Evolutionary conservation across 306 rosid genomes (phyloP), one percentile per base, ranked within the genome.

Genomic region (Cucumis cinereus): DNA sequence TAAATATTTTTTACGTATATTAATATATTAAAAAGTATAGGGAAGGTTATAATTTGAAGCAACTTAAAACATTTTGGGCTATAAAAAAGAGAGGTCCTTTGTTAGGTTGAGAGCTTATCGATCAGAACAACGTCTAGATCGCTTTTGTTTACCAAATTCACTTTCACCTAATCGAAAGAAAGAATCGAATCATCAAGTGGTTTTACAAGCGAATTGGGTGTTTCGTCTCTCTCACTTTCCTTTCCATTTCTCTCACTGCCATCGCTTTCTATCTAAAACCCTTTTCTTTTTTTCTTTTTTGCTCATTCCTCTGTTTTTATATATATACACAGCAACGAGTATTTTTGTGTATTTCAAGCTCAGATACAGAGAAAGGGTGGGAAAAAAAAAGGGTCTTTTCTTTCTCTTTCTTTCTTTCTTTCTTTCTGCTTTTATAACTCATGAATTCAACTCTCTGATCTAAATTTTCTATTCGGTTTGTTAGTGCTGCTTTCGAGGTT

Each of bases 181-280:
- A 79, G 89, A 88, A 92, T 87, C 88, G 89, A 85, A 87, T 92
- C 84, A 61, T 79, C 82, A 82, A 79, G 78, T 86, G 85, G 79
- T 66, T 66, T 66, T 66, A 76, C 84, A 82, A 82, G 62, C 79
- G 82, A 84, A 76, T 60, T 88, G 66, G 83, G 66, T 58, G 82
- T 84, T 86, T 83, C 86, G 75, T 70, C 75, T 70, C 58, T 70
- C 75, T 70, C 75, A 70, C 58, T 45, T 76, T 47, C 20, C 14
- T 40, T 20, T 30, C 19, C 28, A 8, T 43, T 76, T 59, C 33
- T n/a, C 55, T 56, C 43, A 60, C 58, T 30, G 19, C 23, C 56
- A 36, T 43, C 56, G 7, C 74, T 68, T 43, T 68, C 74, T 43
- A 35, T 67, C 72, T 8, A 63, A 60, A 28, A 28, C 41, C 41